Evolutionary conservation across 345 rosid species (phyloP), one percentile per base, ranked within the genome.

Genomic region (Diplotaxis tenuifolia): DNA sequence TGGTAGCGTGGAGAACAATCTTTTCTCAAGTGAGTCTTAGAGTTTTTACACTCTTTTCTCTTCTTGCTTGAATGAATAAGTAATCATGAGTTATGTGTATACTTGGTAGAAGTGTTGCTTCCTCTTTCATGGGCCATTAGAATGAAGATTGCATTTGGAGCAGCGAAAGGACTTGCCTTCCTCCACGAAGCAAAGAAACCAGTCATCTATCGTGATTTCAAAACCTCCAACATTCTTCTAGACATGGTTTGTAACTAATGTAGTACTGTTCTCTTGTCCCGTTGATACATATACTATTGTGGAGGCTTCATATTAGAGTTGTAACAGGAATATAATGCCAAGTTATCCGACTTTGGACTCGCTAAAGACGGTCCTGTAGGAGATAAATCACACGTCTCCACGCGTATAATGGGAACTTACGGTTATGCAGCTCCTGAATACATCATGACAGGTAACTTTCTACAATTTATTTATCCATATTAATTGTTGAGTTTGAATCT

Each of bases 401-500:
- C 98, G 9, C 96, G 98, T n/a, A 83, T 94, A 75, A 94, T 94
- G 98, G 98, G 98, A 50, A 94, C 98, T 14, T 91, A 94, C n/a
- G 98, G 98, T 9, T 94, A 94, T 71, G 98, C 98, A 27, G 98
- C 98, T 23, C 97, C 98, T 0, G 98, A 91, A 73, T 94, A 94
- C 80, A 88, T 94, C 77, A 91, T 94, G 98, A 91, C 98, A 59
- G 98, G 98, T 78, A 78, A 80, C 67, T 15, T 47, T 23, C 38
- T 22, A 50, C 7, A 6, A n/a, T 18, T 16, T 34, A 2, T 4
- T 36, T 36, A 36, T 14, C 42, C 42, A 36, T 36, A 40, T 40
- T 5, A 11, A 40, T 4, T 40, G 47, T 40, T 40, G 47, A 14
- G 7, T 40, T 40, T 40, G 47, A 4, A 40, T 40, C 47, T 40